Percentiles rank a stretch among this genome's conserved stretches.
Evolutionary conservation across 805 yeast species (phyloP).

Genomic region (Yamadazyma phyllophila): DNA sequence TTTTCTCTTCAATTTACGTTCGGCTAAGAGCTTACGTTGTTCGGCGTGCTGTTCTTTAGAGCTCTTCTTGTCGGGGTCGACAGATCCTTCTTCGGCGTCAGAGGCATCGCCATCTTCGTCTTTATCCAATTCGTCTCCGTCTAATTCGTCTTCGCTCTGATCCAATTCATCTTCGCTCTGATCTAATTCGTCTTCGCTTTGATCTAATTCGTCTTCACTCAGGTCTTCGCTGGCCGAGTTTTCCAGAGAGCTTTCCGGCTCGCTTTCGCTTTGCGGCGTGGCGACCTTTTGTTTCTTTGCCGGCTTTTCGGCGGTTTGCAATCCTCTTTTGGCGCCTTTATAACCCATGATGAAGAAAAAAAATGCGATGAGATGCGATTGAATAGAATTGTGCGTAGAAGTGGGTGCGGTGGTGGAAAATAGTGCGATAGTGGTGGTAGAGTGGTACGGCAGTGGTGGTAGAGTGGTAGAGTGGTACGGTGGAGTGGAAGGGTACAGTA

Average conservation of each 20-base stretch:
- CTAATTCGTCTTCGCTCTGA: conserved; percentile 23
- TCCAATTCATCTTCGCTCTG: conserved; percentile 10
- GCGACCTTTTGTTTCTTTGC: conserved; percentile 27
- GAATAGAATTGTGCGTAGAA: background rate
- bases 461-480: background rate
- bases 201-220: conserved; percentile 10
- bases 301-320: conserved; percentile 11
- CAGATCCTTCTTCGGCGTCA: conserved; percentile 17
- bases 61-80: conserved; percentile 39
- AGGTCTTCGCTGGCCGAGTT: background rate
- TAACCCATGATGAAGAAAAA: conserved; percentile 6
- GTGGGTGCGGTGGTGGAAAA: background rate
- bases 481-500: no score
- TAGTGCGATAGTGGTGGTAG: no score
- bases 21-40: conserved; percentile 72
- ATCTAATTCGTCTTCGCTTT: conserved; percentile 11
- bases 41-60: conserved; percentile 76
- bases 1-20: conserved; percentile 83
- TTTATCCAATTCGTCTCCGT: conserved; percentile 18
- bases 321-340: conserved; percentile 34
- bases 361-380: conserved; percentile 12
- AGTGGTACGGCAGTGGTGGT: no score
- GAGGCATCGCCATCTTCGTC: conserved; percentile 18
- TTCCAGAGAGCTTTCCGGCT: conserved; percentile 6
- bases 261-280: conserved; percentile 14